Evolutionary conservation across 768 basidiomycete species (phyloP).

Genomic region (Cystoderma amianthinum): DNA sequence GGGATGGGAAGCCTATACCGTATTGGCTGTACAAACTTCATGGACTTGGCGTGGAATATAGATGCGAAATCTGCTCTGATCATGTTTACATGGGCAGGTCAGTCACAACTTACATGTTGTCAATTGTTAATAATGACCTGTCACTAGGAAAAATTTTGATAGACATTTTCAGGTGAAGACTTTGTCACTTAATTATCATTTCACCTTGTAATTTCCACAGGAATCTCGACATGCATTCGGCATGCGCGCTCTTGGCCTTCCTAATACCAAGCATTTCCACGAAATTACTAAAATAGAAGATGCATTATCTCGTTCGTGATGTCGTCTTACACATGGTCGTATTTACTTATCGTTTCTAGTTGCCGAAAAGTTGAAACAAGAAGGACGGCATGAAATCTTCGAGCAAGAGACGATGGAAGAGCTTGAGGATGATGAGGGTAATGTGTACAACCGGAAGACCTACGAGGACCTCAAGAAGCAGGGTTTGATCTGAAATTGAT

Average conservation of each 20-base stretch:
- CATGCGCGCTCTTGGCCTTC: conserved; percentile 94
- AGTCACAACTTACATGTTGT: too few relatives aligned
- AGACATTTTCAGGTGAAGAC: conserved; percentile 78
- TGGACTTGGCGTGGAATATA: conserved; percentile 95
- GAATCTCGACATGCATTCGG: conserved; percentile 97
- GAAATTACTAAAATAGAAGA: conserved; percentile 98
- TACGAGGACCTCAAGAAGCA: conserved; percentile 97
- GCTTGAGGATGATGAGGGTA: conserved; percentile 96
- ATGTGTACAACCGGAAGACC: conserved; percentile 97
- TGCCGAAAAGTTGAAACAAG: conserved; percentile 94
- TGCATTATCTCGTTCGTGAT: conserved; percentile 78
- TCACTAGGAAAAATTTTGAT: conserved; percentile 85
- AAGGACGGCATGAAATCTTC: conserved; percentile 91
- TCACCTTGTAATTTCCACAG: conserved; percentile 26
- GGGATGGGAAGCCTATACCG: conserved; percentile 99
- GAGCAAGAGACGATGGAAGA: conserved; percentile 96
- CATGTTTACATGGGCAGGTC: conserved; percentile 95
- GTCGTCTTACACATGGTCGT: background rate
- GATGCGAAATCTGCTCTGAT: conserved; percentile 96
- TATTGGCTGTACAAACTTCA: conserved; percentile 99
- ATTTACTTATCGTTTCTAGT: conserved; percentile 39
- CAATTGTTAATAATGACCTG: conserved; percentile 3
- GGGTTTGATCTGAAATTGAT: conserved; percentile 59
- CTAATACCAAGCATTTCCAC: conserved; percentile 98
- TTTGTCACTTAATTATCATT: background rate